Evolutionary conservation across 108 stramenopile species (phyloP).

Genomic region (Cyclotella atomus): DNA sequence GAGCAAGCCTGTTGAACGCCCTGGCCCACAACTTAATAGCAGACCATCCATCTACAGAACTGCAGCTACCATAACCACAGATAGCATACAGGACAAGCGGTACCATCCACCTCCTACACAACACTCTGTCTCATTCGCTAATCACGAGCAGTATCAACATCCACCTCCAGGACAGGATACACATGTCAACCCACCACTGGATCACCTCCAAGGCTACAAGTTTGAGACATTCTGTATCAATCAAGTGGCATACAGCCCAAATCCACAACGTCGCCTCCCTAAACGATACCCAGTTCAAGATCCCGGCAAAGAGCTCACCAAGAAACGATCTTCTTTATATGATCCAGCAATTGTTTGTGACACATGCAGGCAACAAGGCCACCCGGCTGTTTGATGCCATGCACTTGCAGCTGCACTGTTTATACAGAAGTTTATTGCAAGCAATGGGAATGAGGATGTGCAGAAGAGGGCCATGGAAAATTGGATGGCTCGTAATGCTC

Average conservation of each 20-base stretch:
- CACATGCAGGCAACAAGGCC: not conserved
- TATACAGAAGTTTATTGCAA: not conserved
- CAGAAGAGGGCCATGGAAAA: not conserved
- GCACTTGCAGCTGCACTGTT: not conserved
- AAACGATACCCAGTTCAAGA: not conserved
- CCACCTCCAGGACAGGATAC: too few species aligned
- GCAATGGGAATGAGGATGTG: not conserved
- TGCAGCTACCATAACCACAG: too few species aligned
- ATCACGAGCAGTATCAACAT: too few species aligned
- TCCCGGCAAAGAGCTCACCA: not conserved
- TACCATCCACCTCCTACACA: too few species aligned
- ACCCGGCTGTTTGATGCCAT: not conserved
- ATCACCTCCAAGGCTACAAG: too few species aligned
- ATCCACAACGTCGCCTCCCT: not conserved
- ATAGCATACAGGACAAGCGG: too few species aligned
- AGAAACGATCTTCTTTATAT: not conserved
- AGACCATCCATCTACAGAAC: not conserved
- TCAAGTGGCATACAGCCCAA: not conserved
- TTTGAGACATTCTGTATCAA: not conserved
- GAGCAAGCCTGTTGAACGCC: not conserved
- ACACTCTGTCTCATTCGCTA: too few species aligned
- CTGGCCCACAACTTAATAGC: too few species aligned
- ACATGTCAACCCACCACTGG: too few species aligned
- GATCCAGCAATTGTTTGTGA: not conserved
- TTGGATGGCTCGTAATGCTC: not conserved